Conservation (phyloP, 192 early-diverging fungal species). For the Coemansia sp. region DNA sequence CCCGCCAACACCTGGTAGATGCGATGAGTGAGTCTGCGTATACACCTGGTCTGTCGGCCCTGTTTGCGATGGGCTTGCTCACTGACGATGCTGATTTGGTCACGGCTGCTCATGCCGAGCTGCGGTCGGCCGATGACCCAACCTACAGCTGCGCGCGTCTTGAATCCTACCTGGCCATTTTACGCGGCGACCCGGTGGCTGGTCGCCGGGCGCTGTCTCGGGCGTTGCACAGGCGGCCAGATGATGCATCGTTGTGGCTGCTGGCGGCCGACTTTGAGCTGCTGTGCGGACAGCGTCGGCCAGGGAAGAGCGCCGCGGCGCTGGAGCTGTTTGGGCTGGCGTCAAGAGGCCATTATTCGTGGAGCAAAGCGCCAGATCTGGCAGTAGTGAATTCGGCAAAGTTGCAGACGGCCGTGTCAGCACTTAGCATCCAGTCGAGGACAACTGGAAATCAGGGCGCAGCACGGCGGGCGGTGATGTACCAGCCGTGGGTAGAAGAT, state of each 20-base stretch:
- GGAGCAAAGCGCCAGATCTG: constrained; percentile 14
- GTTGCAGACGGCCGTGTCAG: constrained; percentile 12
- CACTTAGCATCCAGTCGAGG: constrained; percentile 4
- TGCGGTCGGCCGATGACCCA: constrained; percentile 9
- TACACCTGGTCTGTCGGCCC: constrained; percentile 22
- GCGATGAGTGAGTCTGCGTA: constrained; percentile 12
- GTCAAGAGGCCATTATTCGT: constrained; percentile 18
- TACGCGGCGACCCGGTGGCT: constrained; percentile 17
- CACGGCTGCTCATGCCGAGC: constrained; percentile 24
- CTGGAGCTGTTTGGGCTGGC: constrained; percentile 16
- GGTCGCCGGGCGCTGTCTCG: constrained; percentile 28
- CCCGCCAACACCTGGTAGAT: constrained; percentile 72
- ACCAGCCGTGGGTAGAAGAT: constrained; percentile 35
- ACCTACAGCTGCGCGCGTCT: constrained; percentile 10
- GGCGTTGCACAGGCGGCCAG: constrained; percentile 17
- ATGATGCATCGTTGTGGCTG: constrained; percentile 25
- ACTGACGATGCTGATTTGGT: constrained; percentile 36
- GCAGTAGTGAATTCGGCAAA: constrained; percentile 15
- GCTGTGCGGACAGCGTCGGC: not conserved
- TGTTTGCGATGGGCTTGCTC: constrained; percentile 48
- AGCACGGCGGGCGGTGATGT: constrained; percentile 27
- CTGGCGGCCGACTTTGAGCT: constrained; percentile 18
- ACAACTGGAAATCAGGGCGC: constrained; percentile 8
- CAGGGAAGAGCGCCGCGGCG: not conserved
- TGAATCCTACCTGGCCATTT: constrained; percentile 17